Percentiles rank a stretch among this genome's conserved stretches.
Conservation (phyloP, 2,329 filamentous ascomycete species). For the Stagonosporopsis cucurbitacearum region DNA sequence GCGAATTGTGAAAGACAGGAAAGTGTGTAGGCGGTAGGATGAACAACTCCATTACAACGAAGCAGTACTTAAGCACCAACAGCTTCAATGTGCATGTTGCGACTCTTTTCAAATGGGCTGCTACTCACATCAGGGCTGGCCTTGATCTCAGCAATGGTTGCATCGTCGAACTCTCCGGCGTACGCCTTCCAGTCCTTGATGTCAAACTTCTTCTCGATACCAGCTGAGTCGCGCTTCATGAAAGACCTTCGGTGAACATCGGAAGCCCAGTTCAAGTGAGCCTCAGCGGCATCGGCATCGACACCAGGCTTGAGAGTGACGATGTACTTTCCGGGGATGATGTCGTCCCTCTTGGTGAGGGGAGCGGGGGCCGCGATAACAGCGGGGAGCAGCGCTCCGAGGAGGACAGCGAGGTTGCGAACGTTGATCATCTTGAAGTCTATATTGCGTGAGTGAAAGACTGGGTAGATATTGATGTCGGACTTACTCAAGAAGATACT, state of each 20-base stretch:
- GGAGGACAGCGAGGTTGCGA: constrained; percentile 15
- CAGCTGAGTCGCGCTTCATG: constrained; percentile 41
- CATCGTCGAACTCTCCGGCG: constrained; percentile 56
- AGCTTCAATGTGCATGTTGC: neutral
- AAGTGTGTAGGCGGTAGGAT: neutral
- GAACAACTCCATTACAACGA: neutral
- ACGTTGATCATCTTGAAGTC: constrained; percentile 21
- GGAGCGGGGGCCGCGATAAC: constrained; percentile 21
- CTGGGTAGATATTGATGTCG: too few species aligned
- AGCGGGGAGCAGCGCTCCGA: constrained; percentile 19
- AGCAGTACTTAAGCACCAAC: neutral
- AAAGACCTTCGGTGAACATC: constrained; percentile 50
- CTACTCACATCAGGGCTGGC: constrained; percentile 25
- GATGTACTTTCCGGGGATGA: constrained; percentile 32
- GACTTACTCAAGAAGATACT: neutral
- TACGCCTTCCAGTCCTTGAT: constrained; percentile 56
- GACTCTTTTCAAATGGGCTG: neutral
- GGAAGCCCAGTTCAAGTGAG: constrained; percentile 42
- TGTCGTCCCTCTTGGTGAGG: constrained; percentile 21
- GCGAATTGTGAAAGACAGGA: neutral
- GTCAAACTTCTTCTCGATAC: constrained; percentile 53
- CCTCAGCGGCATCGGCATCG: constrained; percentile 33
- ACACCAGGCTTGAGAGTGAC: constrained; percentile 30
- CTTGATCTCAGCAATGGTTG: constrained; percentile 51
- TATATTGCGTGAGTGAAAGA: neutral